Evolutionary conservation across 2,329 filamentous ascomycete genomes (phyloP).

Genomic region (Verticillium alfalfae): DNA sequence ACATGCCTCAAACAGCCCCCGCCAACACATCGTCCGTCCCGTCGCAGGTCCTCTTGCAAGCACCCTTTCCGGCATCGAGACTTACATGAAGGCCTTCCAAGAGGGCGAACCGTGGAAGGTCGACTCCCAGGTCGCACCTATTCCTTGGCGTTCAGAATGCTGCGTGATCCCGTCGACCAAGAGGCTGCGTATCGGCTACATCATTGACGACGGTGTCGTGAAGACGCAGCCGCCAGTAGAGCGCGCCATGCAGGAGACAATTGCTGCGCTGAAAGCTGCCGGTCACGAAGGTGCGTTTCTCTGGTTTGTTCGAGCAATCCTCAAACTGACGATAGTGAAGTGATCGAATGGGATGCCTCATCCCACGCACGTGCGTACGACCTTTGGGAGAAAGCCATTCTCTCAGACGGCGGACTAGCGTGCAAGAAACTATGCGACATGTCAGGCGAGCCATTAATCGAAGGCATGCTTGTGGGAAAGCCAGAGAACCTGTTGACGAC

Average conservation of each 20-base stretch:
- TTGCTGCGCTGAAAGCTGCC: slow-evolving; percentile 10
- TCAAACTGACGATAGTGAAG: background rate
- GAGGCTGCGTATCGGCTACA: slow-evolving; percentile 12
- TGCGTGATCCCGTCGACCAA: slow-evolving; percentile 13
- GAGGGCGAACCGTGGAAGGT: slow-evolving; percentile 33
- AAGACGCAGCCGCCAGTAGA: slow-evolving; percentile 18
- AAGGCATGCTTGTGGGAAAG: slow-evolving; percentile 16
- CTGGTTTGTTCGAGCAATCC: slow-evolving; percentile 12
- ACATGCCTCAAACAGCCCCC: background rate
- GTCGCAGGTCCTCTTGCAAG: slow-evolving; percentile 10
- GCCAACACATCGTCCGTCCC: slow-evolving; percentile 28
- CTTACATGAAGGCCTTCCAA: slow-evolving; percentile 30
- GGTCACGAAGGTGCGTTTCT: slow-evolving; percentile 13
- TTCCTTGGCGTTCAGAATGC: slow-evolving; percentile 29
- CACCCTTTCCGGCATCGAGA: slow-evolving; percentile 24
- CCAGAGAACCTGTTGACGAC: background rate
- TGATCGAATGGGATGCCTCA: slow-evolving; percentile 14
- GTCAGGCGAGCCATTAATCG: slow-evolving; percentile 35
- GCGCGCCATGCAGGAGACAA: slow-evolving; percentile 21
- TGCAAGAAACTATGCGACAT: slow-evolving; percentile 18
- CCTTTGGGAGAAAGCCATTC: slow-evolving; percentile 17
- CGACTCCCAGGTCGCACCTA: slow-evolving; percentile 30
- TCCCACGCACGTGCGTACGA: slow-evolving; percentile 17
- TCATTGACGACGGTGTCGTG: slow-evolving; percentile 16
- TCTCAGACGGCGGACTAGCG: slow-evolving; percentile 19